phyloP scores from a whole-genome alignment of 257 asterid species.

The Penstemon davidsonii region DNA sequence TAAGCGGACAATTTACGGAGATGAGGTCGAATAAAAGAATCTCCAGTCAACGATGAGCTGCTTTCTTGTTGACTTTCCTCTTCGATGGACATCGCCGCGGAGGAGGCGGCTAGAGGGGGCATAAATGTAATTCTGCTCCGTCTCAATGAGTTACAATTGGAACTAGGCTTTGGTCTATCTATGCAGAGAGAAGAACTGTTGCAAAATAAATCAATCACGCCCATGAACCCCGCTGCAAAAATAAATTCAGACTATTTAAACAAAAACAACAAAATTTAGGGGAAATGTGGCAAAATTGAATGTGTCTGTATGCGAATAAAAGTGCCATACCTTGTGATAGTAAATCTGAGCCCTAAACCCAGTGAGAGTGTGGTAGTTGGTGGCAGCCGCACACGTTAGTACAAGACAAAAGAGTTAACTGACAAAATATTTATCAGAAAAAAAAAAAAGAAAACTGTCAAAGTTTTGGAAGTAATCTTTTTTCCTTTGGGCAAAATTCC shows the following conservation, averaged over 20 bases:
- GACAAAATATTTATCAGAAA: too few relatives aligned
- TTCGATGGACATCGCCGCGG: constrained; percentile 49
- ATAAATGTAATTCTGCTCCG: constrained; percentile 41
- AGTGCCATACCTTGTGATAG: neutral
- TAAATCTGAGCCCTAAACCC: constrained; percentile 17
- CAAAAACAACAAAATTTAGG: neutral
- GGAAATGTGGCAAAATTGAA: neutral
- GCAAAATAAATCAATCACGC: constrained; percentile 59
- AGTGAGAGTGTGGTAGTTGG: neutral
- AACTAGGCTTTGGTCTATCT: constrained; percentile 37
- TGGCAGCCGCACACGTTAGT: constrained; percentile 1
- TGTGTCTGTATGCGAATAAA: neutral
- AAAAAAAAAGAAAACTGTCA: too few relatives aligned
- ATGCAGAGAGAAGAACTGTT: constrained; percentile 51
- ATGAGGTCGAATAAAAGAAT: constrained; percentile 77
- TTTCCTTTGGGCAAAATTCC: constrained; percentile 1
- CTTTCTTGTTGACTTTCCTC: constrained; percentile 43
- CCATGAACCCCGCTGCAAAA: constrained; percentile 51
- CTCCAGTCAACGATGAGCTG: constrained; percentile 46
- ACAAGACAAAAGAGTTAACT: neutral
- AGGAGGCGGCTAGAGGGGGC: constrained; percentile 44
- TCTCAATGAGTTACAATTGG: constrained; percentile 25
- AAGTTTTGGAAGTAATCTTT: neutral
- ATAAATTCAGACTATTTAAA: neutral
- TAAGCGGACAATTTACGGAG: constrained; percentile 78